A percentile compares a stretch with the other conserved stretches of the same genome.
These are phyloP conservation scores for Clarireedia homoeocarpa DNA, from an alignment of 2,329 filamentous ascomycete species.

Conservation along the genomic window DNA sequence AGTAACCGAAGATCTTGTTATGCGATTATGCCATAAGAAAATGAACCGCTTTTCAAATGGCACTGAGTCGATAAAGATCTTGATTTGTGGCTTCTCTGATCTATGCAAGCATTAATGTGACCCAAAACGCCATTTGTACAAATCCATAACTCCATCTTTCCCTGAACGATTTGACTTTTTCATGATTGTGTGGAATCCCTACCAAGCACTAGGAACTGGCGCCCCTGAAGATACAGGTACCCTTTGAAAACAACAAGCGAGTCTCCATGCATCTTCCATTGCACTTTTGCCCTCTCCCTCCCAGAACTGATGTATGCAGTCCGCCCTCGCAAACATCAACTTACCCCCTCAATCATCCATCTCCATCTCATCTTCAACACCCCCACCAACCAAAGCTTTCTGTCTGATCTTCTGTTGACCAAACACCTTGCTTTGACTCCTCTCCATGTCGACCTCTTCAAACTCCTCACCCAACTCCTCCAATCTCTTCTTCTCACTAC, in stretches of 20 bases:
- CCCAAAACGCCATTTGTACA: constrained; percentile 9
- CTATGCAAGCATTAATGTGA: constrained; percentile 5
- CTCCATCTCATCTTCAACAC: constrained; percentile 39
- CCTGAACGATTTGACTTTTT: constrained; percentile 1
- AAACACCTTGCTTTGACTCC: constrained; percentile 30
- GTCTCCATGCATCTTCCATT: not conserved
- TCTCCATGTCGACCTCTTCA: constrained; percentile 45
- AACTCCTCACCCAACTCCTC: constrained; percentile 38
- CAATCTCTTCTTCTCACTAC: constrained; percentile 52
- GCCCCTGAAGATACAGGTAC: not conserved
- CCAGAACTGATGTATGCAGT: not conserved
- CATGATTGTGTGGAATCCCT: not conserved
- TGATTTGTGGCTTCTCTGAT: not conserved
- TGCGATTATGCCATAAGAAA: no score
- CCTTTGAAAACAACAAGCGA: not conserved
- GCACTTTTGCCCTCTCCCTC: no score
- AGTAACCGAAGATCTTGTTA: no score
- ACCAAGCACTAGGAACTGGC: not conserved
- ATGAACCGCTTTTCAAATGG: no score
- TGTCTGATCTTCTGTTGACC: constrained; percentile 34
- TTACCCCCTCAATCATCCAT: constrained; percentile 30
- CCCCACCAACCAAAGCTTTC: constrained; percentile 28
- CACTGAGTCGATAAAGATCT: no score
- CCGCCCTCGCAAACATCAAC: not conserved
- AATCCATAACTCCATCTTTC: constrained; percentile 9